phyloP scores from a whole-genome alignment of 2,329 filamentous ascomycete species.

The Pyrenophora teres region DNA sequence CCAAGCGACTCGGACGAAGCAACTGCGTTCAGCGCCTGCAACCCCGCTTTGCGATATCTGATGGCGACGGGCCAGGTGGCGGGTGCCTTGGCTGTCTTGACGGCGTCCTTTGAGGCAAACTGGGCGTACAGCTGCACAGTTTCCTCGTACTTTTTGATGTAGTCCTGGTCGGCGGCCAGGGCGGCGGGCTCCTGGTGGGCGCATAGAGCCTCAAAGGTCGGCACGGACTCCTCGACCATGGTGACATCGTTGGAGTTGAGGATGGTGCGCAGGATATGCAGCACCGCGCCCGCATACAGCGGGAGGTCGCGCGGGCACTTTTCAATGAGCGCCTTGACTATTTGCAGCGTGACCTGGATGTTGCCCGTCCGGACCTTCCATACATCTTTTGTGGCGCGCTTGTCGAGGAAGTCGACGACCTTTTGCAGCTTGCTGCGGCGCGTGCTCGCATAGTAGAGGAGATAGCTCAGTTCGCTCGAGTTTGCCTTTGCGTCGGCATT shows the following conservation, averaged over 20 bases:
- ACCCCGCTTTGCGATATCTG: slow-evolving; percentile 60
- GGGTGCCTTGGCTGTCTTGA: slow-evolving; percentile 49
- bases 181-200: slow-evolving; percentile 83
- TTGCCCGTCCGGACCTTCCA: slow-evolving; percentile 88
- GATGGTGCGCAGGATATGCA: slow-evolving; percentile 82
- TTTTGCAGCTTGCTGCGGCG: slow-evolving; percentile 95
- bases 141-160: slow-evolving; percentile 79
- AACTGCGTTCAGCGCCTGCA: slow-evolving; percentile 76
- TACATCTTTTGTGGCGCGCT: slow-evolving; percentile 89
- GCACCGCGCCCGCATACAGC: slow-evolving; percentile 81
- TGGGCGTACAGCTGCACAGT: slow-evolving; percentile 79
- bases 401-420: slow-evolving; percentile 91
- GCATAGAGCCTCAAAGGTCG: slow-evolving; percentile 87
- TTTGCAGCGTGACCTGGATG: slow-evolving; percentile 92
- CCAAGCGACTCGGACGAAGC: slow-evolving; percentile 79
- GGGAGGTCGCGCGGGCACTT: slow-evolving; percentile 89
- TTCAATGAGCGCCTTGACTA: slow-evolving; percentile 87
- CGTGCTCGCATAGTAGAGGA: slow-evolving; percentile 95
- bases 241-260: slow-evolving; percentile 85
- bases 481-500: slow-evolving; percentile 89
- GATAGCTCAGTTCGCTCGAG: slow-evolving; percentile 93
- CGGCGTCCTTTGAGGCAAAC: slow-evolving; percentile 70
- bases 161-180: slow-evolving; percentile 82
- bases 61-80: slow-evolving; percentile 75
- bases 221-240: slow-evolving; percentile 87